These are phyloP conservation scores for Salix koriyanagi DNA, from an alignment of 345 rosid genomes.

Conservation along the genomic window DNA sequence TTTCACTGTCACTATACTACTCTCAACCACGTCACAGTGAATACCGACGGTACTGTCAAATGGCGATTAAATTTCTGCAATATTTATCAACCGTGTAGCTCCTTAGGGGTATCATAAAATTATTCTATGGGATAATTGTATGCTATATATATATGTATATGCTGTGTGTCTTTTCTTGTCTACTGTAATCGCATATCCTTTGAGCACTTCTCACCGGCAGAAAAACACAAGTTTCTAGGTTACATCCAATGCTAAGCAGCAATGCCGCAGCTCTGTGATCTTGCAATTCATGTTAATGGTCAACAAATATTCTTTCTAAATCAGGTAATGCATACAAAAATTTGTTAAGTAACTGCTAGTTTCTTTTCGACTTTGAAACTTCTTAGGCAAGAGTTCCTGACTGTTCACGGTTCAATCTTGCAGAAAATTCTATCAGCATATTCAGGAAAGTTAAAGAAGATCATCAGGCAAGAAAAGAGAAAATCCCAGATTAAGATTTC, in stretches of 20 bases:
- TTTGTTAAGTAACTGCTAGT: background rate
- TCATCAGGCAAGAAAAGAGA: conserved; percentile 44
- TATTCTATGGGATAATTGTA: background rate
- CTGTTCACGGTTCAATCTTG: background rate
- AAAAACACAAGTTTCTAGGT: background rate
- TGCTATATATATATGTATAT: background rate
- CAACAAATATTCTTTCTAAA: conserved; percentile 50
- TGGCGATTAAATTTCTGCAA: background rate
- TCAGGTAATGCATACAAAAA: conserved; percentile 34
- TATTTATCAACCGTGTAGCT: background rate
- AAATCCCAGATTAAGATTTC: conserved; percentile 40
- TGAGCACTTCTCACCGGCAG: background rate
- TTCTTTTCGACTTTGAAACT: background rate
- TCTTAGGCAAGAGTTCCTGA: background rate
- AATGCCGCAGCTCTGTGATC: conserved; percentile 48
- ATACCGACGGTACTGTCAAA: background rate
- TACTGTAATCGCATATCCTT: background rate
- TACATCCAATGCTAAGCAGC: conserved; percentile 5
- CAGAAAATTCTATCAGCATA: conserved; percentile 52
- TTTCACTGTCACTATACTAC: background rate
- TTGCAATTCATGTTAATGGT: conserved; percentile 44
- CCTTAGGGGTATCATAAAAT: background rate
- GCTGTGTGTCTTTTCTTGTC: background rate
- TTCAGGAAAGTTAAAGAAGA: conserved; percentile 54
- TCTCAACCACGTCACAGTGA: background rate